Base-by-base conservation (phyloP, 129 eudicot genomes). In the Escallonia herrerae region DNA sequence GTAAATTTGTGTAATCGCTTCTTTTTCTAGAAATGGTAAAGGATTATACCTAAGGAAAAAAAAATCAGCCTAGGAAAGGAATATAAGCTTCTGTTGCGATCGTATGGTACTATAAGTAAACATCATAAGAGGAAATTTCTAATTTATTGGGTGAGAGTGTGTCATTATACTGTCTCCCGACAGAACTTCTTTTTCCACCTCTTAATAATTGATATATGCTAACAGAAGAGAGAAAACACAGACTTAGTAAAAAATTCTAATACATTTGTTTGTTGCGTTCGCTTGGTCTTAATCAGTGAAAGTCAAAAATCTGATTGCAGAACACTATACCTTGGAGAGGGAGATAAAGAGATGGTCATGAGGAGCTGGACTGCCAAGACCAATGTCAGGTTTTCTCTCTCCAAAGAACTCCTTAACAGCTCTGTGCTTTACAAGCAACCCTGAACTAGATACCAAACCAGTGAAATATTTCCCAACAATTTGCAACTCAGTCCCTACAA, bases 401-500 rank as follows among this genome's bases (percentile, higher is more conserved):
- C 80, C 89, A 77, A 81, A 85, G 13, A 71, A 56, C 43, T 81
- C 91, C 68, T 79, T 83, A n/a, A 85, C 57, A 49, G 91, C 89
- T 64, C 71, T 88, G 66, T 91, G 90, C 62, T 87, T 91, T 12
- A 82, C 87, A 75, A 91, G 61, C 61, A 93, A 67, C 0, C 95
- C 95, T 10, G 82, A 62, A 48, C 54, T 49, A 37, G 80, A 61
- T 5, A 88, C 54, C 33, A 85, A 67, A 15, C 98, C 98, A 59
- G 83, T 85, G 58, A 81, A 87, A 62, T 59, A 73, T 12, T 75
- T 43, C 41, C 91, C 87, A 56, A 63, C 41, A 56, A 70, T 81
- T 47, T 79, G 87, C 87, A 93, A 67, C 72, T 93, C 96, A 33
- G 95, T 88, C 37, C 96, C 98, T 6, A 63, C 2, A 56, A 93